A percentile compares a stretch with the other conserved stretches of the same genome.
phyloP scores from a whole-genome alignment of 2,329 filamentous ascomycete species.

The Xylaria sp. region DNA sequence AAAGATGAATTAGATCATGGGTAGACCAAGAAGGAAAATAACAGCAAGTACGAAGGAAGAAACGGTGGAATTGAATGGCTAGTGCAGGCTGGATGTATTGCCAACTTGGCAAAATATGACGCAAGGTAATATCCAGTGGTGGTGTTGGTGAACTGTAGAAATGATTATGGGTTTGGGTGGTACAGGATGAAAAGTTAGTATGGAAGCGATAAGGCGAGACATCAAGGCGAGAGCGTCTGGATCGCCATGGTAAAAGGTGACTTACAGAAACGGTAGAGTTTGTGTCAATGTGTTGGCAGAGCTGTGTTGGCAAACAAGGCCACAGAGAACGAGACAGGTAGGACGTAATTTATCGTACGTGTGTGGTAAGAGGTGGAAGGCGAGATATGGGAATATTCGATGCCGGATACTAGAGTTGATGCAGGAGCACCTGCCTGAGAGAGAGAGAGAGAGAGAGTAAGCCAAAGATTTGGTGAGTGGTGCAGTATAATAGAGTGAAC shows the following conservation, averaged over 20 bases:
- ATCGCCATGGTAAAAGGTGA: background rate
- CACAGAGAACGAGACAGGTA: background rate
- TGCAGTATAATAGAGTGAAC: background rate
- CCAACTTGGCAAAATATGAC: background rate
- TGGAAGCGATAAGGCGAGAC: background rate
- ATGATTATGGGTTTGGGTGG: background rate
- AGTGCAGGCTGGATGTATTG: background rate
- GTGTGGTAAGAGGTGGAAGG: background rate
- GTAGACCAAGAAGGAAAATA: too few relatives aligned
- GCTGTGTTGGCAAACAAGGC: background rate
- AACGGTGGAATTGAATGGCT: background rate
- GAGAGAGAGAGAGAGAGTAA: too few relatives aligned
- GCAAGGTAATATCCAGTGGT: background rate
- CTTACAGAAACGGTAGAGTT: background rate
- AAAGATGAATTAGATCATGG: background rate
- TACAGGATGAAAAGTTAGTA: background rate
- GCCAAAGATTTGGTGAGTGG: background rate
- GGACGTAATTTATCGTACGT: background rate
- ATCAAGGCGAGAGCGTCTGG: background rate
- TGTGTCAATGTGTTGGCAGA: background rate
- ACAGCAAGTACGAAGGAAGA: background rate
- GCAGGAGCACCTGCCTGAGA: too few relatives aligned
- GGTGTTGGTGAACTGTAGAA: background rate
- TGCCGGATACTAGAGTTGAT: background rate
- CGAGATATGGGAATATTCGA: background rate